Conservation (phyloP, 805 yeast genomes). For the Metschnikowia chrysomelidarum region DNA sequence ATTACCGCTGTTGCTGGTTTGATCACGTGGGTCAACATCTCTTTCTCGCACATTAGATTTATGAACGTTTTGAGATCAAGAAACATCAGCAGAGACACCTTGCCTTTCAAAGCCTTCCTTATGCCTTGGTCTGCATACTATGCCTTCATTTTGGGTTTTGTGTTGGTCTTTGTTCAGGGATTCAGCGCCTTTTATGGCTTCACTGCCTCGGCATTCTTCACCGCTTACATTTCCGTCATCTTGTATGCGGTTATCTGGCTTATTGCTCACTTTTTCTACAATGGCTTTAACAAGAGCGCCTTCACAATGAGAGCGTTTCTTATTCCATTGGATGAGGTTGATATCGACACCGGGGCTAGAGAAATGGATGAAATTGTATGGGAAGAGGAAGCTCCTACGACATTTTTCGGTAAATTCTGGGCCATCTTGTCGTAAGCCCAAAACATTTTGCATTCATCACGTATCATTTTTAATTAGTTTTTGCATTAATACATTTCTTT, state of each 20-base stretch:
- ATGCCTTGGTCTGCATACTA: slow-evolving; percentile 72
- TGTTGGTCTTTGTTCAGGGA: slow-evolving; percentile 72
- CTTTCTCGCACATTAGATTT: slow-evolving; percentile 64
- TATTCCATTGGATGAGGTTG: slow-evolving; percentile 57
- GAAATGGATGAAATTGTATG: slow-evolving; percentile 58
- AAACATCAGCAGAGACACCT: slow-evolving; percentile 61
- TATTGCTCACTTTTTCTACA: slow-evolving; percentile 52
- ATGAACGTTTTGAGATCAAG: slow-evolving; percentile 62
- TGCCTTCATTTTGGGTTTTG: slow-evolving; percentile 49
- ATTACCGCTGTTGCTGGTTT: slow-evolving; percentile 78
- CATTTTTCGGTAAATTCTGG: slow-evolving; percentile 58
- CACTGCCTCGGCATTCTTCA: slow-evolving; percentile 57
- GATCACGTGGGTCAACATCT: slow-evolving; percentile 68
- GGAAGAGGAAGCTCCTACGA: slow-evolving; percentile 49
- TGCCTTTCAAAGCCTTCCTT: slow-evolving; percentile 72
- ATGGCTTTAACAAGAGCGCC: slow-evolving; percentile 32
- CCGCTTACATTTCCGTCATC: slow-evolving; percentile 68
- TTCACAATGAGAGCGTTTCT: slow-evolving; percentile 39
- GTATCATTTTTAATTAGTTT: too few relatives aligned
- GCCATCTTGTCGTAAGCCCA: slow-evolving; percentile 19
- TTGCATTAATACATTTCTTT: too few relatives aligned
- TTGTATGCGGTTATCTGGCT: slow-evolving; percentile 56
- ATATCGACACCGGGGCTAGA: slow-evolving; percentile 66
- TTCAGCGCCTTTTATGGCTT: slow-evolving; percentile 59
- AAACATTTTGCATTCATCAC: too few relatives aligned